Evolutionary conservation across 306 rosid genomes (phyloP).

Genomic region (Acmispon strigosus): DNA sequence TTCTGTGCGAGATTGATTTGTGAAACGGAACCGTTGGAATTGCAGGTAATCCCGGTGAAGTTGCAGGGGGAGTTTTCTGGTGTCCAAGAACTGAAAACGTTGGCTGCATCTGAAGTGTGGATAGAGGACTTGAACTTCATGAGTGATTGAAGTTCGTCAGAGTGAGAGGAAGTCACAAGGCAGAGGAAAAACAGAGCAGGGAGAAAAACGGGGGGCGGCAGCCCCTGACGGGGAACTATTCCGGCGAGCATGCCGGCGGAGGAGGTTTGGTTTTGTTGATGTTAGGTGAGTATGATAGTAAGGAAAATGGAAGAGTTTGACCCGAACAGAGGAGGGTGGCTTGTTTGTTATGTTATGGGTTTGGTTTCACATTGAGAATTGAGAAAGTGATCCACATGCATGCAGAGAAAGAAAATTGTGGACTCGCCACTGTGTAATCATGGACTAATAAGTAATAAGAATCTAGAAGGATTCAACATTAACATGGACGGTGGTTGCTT

Average conservation of each 20-base stretch:
- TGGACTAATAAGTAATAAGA: not conserved
- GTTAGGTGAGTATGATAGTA: not conserved
- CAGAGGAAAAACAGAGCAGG: slow-evolving; percentile 32
- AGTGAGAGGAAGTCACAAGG: slow-evolving; percentile 19
- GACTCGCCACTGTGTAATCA: not conserved
- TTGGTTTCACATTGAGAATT: slow-evolving; percentile 14
- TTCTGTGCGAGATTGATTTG: slow-evolving; percentile 50
- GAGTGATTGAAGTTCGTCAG: slow-evolving; percentile 47
- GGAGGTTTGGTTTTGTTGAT: not conserved
- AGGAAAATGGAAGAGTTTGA: not conserved
- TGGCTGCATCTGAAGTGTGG: slow-evolving; percentile 25
- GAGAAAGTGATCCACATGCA: slow-evolving; percentile 12
- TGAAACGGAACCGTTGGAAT: slow-evolving; percentile 43
- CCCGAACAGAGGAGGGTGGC: not conserved
- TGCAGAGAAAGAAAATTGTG: slow-evolving; percentile 15
- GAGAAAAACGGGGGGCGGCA: not conserved
- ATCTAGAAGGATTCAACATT: not conserved
- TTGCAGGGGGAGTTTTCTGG: slow-evolving; percentile 25
- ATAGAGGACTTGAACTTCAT: slow-evolving; percentile 41
- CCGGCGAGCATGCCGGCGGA: slow-evolving; percentile 34
- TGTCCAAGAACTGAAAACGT: slow-evolving; percentile 51
- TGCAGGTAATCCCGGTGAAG: slow-evolving; percentile 57
- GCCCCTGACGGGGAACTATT: slow-evolving; percentile 13
- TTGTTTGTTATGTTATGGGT: slow-evolving; percentile 4
- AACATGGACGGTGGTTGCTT: slow-evolving; percentile 5